Evolutionary conservation across 1,284 basidiomycete species (phyloP), one percentile per base, ranked within the genome.

Genomic region (Melanopsichium pennsylvanicum): DNA sequence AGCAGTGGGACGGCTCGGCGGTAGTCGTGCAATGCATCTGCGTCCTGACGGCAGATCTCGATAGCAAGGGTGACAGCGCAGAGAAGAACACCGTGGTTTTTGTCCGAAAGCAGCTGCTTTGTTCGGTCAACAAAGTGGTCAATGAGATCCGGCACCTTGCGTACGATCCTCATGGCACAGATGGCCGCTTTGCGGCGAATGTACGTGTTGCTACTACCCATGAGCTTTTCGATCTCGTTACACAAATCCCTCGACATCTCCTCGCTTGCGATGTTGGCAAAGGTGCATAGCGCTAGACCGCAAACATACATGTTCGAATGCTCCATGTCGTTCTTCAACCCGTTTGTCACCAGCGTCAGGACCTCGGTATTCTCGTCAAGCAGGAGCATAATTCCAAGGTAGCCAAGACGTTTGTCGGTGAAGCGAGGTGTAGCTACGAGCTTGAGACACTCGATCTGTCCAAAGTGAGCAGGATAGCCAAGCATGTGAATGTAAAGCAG

Each of bases 401-500:
- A 99, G 2, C 96, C 96, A 19, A 98, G 85, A 27, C 95, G 87
- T 84, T 99, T 99, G 85, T 99, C 96, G 40, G 90, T 88, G 83
- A 98, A 99, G 25, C 93, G 86, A 12, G 96, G 93, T 72, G 92
- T 93, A n/a, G 96, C 96, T 37, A 98, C 96, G 46, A 99, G 89
- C 83, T 98, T 98, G 70, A 99, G 86, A 83, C 96, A 99, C 85
- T 98, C 96, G 82, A 99, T 97, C 85, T 99, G 96, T 43, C 96
- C 96, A 80, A 97, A 99, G 82, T 99, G 96, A 25, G 96, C 96
- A 4, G 95, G 93, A 57, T 96, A 97, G 55, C 96, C 96, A 21
- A 99, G 89, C 96, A 99, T 98, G 83, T 98, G 94, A 82, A 99
- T 98, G 84, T 99, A 98, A 66, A 99, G 88, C 19, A 98, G 87